phyloP scores from a whole-genome alignment of 441 rosid species.

The Hura crepitans region DNA sequence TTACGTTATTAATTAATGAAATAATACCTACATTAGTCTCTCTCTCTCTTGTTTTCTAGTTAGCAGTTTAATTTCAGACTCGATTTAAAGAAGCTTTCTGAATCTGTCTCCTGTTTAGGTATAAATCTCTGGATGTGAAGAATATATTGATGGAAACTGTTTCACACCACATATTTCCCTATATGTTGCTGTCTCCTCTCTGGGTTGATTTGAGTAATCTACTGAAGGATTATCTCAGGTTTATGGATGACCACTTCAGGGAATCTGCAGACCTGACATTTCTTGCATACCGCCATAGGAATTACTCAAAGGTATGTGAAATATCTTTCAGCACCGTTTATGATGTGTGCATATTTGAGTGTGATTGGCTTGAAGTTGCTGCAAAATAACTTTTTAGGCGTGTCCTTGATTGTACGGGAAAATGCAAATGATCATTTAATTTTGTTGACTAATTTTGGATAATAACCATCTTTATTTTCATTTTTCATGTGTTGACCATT shows the following conservation, averaged over 20 bases:
- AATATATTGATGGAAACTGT: conserved; percentile 92
- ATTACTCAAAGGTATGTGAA: conserved; percentile 80
- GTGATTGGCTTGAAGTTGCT: neutral
- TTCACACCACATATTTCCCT: conserved; percentile 83
- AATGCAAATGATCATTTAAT: conserved; percentile 1
- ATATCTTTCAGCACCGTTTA: neutral
- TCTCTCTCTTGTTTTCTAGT: neutral
- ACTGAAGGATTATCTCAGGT: conserved; percentile 85
- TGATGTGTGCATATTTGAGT: conserved; percentile 1
- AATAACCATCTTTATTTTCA: neutral
- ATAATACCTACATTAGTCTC: neutral
- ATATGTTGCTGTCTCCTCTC: conserved; percentile 81
- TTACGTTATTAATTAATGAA: conserved; percentile 15
- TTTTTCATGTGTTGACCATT: neutral
- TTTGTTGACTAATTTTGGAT: neutral
- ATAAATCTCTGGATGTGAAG: conserved; percentile 92
- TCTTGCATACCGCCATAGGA: conserved; percentile 97
- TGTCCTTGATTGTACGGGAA: neutral
- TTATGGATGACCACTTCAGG: conserved; percentile 97
- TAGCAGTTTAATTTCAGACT: conserved; percentile 1
- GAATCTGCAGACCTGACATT: conserved; percentile 98
- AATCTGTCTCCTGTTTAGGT: conserved; percentile 41
- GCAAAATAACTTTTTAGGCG: neutral
- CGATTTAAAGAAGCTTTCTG: conserved; percentile 5
- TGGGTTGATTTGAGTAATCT: conserved; percentile 67